A percentile compares a stretch with the other conserved stretches of the same genome.
phyloP scores from a whole-genome alignment of 768 basidiomycete genomes.

The Bullera alba region DNA sequence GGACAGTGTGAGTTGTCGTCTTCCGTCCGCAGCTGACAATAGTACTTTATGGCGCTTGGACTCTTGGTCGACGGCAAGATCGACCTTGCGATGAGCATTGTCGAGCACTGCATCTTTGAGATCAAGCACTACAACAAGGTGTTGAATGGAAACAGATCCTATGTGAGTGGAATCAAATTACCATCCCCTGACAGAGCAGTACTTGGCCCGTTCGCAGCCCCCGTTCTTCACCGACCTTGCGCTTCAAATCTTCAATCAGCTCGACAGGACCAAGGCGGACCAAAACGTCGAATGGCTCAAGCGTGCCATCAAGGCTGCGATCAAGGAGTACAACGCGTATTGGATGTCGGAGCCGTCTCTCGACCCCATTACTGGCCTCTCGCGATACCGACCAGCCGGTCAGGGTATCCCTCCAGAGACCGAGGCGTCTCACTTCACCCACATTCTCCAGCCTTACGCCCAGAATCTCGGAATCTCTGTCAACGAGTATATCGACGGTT shows the following conservation, averaged over 20 bases:
- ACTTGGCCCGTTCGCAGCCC: constrained; percentile 90
- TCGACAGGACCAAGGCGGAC: constrained; percentile 73
- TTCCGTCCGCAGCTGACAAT: constrained; percentile 8
- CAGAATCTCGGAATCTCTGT: constrained; percentile 85
- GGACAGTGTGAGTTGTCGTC: constrained; percentile 33
- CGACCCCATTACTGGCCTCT: constrained; percentile 88
- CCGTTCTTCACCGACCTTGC: constrained; percentile 99
- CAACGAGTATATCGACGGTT: constrained; percentile 92
- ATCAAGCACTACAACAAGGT: constrained; percentile 92
- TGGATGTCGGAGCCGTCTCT: constrained; percentile 94
- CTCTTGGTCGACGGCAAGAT: constrained; percentile 91
- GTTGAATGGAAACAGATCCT: constrained; percentile 85
- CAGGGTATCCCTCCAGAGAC: constrained; percentile 97
- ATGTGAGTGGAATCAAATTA: constrained; percentile 34
- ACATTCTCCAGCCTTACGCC: constrained; percentile 92
- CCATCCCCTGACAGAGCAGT: constrained; percentile 48
- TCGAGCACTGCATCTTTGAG: constrained; percentile 98
- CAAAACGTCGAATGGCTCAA: constrained; percentile 87
- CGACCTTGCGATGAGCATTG: constrained; percentile 92
- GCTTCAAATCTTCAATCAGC: constrained; percentile 91
- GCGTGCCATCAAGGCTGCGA: constrained; percentile 89
- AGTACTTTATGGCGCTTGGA: constrained; percentile 54
- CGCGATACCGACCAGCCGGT: constrained; percentile 87
- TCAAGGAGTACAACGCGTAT: constrained; percentile 97
- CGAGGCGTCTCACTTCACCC: constrained; percentile 96